These are phyloP conservation scores for Biscutella laevigata DNA, from an alignment of 441 rosid genomes.

Conservation along the genomic window DNA sequence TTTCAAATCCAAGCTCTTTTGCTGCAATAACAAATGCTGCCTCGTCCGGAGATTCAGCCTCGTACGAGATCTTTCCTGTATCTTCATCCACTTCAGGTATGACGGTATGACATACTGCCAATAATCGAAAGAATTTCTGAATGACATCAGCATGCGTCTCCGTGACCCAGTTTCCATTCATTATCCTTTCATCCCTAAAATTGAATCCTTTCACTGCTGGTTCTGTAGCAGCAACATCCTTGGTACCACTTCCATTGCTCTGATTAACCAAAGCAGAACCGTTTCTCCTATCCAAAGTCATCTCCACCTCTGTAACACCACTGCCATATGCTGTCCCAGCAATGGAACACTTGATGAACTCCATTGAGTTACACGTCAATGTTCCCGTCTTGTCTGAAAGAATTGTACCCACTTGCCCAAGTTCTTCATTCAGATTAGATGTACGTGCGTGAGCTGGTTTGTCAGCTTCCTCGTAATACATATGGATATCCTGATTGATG, in stretches of 20 bases:
- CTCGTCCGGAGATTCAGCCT: conserved; percentile 99
- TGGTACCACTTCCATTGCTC: conserved; percentile 27
- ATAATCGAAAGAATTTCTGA: conserved; percentile 51
- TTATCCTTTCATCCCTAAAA: conserved; percentile 76
- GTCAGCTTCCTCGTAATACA: conserved; percentile 86
- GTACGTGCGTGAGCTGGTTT: conserved; percentile 95
- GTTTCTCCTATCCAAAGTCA: conserved; percentile 51
- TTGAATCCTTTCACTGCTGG: conserved; percentile 66
- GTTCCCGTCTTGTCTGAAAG: conserved; percentile 99
- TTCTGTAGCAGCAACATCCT: conserved; percentile 32
- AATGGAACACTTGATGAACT: conserved; percentile 81
- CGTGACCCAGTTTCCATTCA: conserved; percentile 61
- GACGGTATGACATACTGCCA: conserved; percentile 91
- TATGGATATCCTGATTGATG: conserved; percentile 69
- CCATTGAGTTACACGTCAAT: conserved; percentile 97
- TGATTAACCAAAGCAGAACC: conserved; percentile 40
- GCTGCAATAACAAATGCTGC: conserved; percentile 96
- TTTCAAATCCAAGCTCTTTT: conserved; percentile 89
- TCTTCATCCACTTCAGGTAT: conserved; percentile 85
- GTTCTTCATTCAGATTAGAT: conserved; percentile 97
- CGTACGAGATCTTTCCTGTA: conserved; percentile 54
- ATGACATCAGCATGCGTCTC: conserved; percentile 58
- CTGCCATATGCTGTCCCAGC: conserved; percentile 91
- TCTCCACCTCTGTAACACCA: conserved; percentile 80
- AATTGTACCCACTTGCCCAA: conserved; percentile 91